These are phyloP conservation scores for Termitomyces heimii DNA, from an alignment of 768 basidiomycete genomes.

Conservation along the genomic window DNA sequence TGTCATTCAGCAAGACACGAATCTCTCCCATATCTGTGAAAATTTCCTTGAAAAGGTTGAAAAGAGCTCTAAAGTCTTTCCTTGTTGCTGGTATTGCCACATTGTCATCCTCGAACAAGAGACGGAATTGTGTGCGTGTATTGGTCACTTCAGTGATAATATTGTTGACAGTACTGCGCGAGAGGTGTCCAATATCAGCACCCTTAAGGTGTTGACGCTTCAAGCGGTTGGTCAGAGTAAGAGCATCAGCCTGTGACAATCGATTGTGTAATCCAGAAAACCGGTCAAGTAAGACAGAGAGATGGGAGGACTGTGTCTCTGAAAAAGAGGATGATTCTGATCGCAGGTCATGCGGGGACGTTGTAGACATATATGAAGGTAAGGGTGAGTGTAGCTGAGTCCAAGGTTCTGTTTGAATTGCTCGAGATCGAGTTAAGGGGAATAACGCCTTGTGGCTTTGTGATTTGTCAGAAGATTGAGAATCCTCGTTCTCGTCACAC, in stretches of 20 bases:
- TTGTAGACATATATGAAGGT: constrained; percentile 31
- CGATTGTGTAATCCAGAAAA: constrained; percentile 47
- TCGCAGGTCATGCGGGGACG: constrained; percentile 49
- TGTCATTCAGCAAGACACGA: constrained; percentile 79
- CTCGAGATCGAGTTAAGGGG: constrained; percentile 56
- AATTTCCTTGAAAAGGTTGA: constrained; percentile 81
- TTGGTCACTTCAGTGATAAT: constrained; percentile 66
- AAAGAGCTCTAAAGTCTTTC: constrained; percentile 74
- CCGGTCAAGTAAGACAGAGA: constrained; percentile 59
- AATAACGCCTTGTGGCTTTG: constrained; percentile 37
- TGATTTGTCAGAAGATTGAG: constrained; percentile 26
- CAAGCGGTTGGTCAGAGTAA: constrained; percentile 82
- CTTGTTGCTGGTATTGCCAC: constrained; percentile 56
- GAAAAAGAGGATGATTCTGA: constrained; percentile 75
- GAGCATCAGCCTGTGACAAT: constrained; percentile 74
- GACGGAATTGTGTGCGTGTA: constrained; percentile 71
- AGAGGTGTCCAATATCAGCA: constrained; percentile 83
- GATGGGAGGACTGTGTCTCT: constrained; percentile 45
- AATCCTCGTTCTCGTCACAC: constrained; percentile 22
- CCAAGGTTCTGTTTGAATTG: constrained; percentile 60
- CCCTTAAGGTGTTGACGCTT: constrained; percentile 86
- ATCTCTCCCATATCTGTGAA: constrained; percentile 81
- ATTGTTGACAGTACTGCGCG: constrained; percentile 69
- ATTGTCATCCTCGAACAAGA: constrained; percentile 71
- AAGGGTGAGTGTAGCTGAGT: constrained; percentile 25